Conservation (phyloP, 208 protist species). For the Angomonas ambiguus region DNA sequence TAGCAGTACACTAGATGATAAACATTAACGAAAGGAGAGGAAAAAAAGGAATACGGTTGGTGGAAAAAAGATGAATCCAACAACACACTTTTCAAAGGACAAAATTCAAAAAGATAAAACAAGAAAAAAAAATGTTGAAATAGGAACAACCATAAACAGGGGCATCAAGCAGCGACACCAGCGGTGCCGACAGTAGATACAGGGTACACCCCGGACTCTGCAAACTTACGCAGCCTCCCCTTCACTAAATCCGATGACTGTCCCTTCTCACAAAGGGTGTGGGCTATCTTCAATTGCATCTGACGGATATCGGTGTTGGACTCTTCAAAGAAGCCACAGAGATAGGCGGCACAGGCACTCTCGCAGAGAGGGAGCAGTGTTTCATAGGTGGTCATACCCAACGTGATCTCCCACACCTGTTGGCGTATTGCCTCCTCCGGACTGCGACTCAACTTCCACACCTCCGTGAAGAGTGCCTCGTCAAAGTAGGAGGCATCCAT, state of each 20-base stretch:
- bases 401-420: constrained; percentile 26
- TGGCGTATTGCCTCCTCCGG: constrained; percentile 27
- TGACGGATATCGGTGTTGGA: constrained; percentile 39
- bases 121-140: constrained; percentile 15
- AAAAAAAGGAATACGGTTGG: neutral
- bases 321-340: constrained; percentile 35
- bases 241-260: constrained; percentile 30
- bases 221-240: constrained; percentile 24
- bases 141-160: constrained; percentile 5
- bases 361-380: constrained; percentile 19
- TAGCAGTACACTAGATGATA: too few relatives aligned
- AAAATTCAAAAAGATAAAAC: constrained; percentile 7
- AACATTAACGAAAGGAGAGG: neutral
- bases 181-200: constrained; percentile 43
- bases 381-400: constrained; percentile 13
- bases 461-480: constrained; percentile 17
- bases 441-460: constrained; percentile 24
- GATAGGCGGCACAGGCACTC: constrained; percentile 45
- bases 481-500: constrained; percentile 21
- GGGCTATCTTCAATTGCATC: constrained; percentile 44
- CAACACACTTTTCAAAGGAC: neutral
- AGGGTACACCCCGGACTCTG: constrained; percentile 58
- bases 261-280: constrained; percentile 17
- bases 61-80: neutral
- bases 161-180: constrained; percentile 25